Evolutionary conservation across 2,329 filamentous ascomycete genomes (phyloP).

Genomic region (Torrubiellomyces zombiae): DNA sequence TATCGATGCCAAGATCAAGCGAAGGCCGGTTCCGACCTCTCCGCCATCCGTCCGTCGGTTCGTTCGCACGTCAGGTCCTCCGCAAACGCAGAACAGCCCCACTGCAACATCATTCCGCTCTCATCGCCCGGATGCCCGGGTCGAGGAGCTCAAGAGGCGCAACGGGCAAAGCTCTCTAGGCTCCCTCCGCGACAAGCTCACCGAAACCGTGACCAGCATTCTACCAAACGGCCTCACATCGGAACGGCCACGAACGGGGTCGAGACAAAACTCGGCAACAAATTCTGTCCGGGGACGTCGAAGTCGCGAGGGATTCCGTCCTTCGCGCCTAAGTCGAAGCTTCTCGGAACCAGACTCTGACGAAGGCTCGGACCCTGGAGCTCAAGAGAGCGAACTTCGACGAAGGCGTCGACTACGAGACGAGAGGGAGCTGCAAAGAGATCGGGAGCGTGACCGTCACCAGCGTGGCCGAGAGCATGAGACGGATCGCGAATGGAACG

Average conservation of each 20-base stretch:
- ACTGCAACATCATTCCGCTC: conserved; percentile 11
- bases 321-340: conserved; percentile 22
- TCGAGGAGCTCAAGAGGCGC: conserved; percentile 20
- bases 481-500: conserved; percentile 14
- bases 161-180: conserved; percentile 20
- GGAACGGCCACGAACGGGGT: conserved; percentile 20
- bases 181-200: conserved; percentile 24
- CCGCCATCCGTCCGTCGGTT: conserved; percentile 17
- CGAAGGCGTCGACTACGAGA: conserved; percentile 8
- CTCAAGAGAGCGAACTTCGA: conserved; percentile 15
- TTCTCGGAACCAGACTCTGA: conserved; percentile 25
- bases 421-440: conserved; percentile 14
- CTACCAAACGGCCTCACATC: conserved; percentile 19
- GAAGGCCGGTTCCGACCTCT: conserved; percentile 11
- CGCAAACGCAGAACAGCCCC: conserved; percentile 11
- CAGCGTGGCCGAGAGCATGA: conserved; percentile 17
- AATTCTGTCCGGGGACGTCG: conserved; percentile 17
- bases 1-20: conserved; percentile 9
- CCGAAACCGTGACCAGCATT: conserved; percentile 27
- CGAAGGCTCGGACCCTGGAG: conserved; percentile 16
- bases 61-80: conserved; percentile 12
- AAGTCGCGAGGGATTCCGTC: conserved; percentile 22
- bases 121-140: conserved; percentile 16
- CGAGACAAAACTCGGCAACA: conserved; percentile 15
- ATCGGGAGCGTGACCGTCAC: conserved; percentile 17